These are phyloP conservation scores for Elongisporangium undulatum DNA, from an alignment of 352 stramenopile species.

Conservation along the genomic window DNA sequence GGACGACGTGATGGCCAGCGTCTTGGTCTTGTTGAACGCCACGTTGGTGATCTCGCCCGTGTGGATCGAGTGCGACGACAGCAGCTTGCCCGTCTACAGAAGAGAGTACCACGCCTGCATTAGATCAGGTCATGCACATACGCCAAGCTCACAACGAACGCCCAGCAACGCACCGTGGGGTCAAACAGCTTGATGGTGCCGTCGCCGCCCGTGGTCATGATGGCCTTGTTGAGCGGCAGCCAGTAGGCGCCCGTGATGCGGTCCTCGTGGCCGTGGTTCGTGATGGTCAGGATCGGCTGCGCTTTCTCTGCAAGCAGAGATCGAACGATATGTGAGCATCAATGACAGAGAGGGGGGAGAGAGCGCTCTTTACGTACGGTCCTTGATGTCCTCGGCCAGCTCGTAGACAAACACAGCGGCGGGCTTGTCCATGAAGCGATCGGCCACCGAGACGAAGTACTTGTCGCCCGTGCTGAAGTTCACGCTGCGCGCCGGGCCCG, in stretches of 20 bases:
- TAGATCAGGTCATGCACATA: neutral
- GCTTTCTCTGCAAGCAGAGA: slow-evolving; percentile 24
- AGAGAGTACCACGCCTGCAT: neutral
- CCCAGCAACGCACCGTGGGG: slow-evolving; percentile 26
- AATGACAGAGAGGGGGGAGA: neutral
- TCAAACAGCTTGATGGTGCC: slow-evolving; percentile 80
- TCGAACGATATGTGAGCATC: neutral
- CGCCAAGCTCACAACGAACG: neutral
- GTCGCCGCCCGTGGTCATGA: slow-evolving; percentile 84
- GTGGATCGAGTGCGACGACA: slow-evolving; percentile 89
- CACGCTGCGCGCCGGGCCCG: slow-evolving; percentile 75
- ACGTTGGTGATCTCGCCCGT: slow-evolving; percentile 97
- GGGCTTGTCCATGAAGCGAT: slow-evolving; percentile 83
- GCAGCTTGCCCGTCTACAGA: slow-evolving; percentile 46
- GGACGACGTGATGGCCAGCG: slow-evolving; percentile 95
- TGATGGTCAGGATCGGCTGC: slow-evolving; percentile 69
- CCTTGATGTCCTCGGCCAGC: slow-evolving; percentile 50
- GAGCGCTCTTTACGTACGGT: slow-evolving; percentile 36
- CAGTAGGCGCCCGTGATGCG: slow-evolving; percentile 82
- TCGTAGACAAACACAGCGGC: slow-evolving; percentile 80
- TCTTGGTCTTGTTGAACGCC: slow-evolving; percentile 95
- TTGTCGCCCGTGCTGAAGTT: slow-evolving; percentile 87
- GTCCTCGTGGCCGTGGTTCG: slow-evolving; percentile 74
- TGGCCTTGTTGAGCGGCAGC: slow-evolving; percentile 84
- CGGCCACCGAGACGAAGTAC: slow-evolving; percentile 76